A percentile compares a stretch with the other conserved stretches of the same genome.
These are phyloP conservation scores for Panellus pusillus DNA, from an alignment of 768 basidiomycete genomes.

Conservation along the genomic window DNA sequence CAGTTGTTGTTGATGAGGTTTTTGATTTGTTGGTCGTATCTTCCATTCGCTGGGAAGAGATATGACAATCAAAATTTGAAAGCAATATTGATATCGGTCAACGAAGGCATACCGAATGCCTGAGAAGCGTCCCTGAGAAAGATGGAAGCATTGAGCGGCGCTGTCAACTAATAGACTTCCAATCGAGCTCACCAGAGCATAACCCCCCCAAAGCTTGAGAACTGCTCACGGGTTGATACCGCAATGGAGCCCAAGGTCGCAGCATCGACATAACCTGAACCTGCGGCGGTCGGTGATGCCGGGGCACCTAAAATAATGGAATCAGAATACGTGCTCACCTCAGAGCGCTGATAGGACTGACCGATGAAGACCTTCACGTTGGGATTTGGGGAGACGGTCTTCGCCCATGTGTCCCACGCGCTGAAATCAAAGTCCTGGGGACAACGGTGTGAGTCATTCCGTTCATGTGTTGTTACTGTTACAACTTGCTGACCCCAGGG, in stretches of 20 bases:
- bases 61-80: too few species aligned
- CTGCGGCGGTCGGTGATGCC: slow-evolving; percentile 49
- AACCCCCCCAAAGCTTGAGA: slow-evolving; percentile 55
- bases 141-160: not conserved
- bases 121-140: slow-evolving; percentile 35
- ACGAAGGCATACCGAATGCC: slow-evolving; percentile 33
- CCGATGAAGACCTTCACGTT: not conserved
- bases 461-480: too few species aligned
- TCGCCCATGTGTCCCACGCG: not conserved
- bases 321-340: slow-evolving; percentile 48
- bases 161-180: not conserved
- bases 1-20: too few species aligned
- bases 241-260: slow-evolving; percentile 42
- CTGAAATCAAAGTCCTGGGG: not conserved
- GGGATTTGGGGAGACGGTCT: not conserved
- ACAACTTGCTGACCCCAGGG: too few species aligned
- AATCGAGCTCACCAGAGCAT: slow-evolving; percentile 33
- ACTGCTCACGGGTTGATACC: slow-evolving; percentile 40
- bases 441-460: too few species aligned
- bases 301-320: slow-evolving; percentile 54
- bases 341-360: slow-evolving; percentile 24
- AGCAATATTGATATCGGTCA: not conserved
- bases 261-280: slow-evolving; percentile 52
- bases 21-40: too few species aligned
- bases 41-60: too few species aligned